A percentile compares a stretch with the other conserved stretches of the same genome.
Conservation (phyloP, 768 basidiomycete species). For the Naganishia onofrii region DNA sequence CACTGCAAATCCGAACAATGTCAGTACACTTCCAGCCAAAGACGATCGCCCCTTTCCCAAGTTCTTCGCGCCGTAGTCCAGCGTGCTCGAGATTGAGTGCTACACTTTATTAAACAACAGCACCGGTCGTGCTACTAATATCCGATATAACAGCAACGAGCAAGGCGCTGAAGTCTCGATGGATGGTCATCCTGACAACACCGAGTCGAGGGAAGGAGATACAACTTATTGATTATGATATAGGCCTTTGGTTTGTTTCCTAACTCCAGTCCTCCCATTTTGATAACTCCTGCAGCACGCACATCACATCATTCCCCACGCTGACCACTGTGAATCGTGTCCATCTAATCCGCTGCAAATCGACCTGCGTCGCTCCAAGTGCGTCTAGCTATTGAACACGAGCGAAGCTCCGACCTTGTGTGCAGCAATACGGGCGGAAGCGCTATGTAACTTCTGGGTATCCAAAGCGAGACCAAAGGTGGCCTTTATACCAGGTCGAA, state of each 20-base stretch:
- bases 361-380: too few relatives aligned
- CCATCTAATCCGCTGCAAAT: too few relatives aligned
- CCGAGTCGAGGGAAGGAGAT: neutral
- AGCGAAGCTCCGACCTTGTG: constrained; percentile 55
- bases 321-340: too few relatives aligned
- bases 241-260: neutral
- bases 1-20: too few relatives aligned
- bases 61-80: too few relatives aligned
- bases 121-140: neutral
- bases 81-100: too few relatives aligned
- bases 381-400: constrained; percentile 52
- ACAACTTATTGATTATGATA: neutral
- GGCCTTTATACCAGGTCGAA: constrained; percentile 85
- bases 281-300: neutral
- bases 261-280: neutral
- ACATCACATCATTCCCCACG: neutral
- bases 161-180: too few relatives aligned
- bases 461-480: constrained; percentile 93
- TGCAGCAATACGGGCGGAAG: constrained; percentile 53
- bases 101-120: neutral
- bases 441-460: constrained; percentile 82
- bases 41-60: too few relatives aligned
- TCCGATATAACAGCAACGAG: neutral
- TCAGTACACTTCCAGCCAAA: too few relatives aligned
- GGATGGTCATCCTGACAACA: too few relatives aligned